phyloP scores from a whole-genome alignment of 768 basidiomycete genomes.

The Mycena leptocephala region DNA sequence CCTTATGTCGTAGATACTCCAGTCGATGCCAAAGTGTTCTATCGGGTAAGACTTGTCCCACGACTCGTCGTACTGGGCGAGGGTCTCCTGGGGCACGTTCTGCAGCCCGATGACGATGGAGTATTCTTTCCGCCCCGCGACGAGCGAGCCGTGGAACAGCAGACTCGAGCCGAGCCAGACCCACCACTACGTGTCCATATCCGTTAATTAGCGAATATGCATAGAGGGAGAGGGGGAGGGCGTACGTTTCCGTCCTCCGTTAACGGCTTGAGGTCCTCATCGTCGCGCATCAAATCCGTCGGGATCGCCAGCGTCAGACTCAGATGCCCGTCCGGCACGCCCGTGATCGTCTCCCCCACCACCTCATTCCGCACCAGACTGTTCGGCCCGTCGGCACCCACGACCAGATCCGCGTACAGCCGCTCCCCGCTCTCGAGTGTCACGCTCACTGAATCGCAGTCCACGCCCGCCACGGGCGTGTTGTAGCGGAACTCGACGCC shows the following conservation, averaged over 20 bases:
- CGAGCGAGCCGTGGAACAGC: constrained; percentile 47
- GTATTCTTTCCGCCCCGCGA: constrained; percentile 46
- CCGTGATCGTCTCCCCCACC: constrained; percentile 43
- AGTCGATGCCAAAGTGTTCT: constrained; percentile 52
- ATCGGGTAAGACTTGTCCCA: constrained; percentile 52
- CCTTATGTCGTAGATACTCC: constrained; percentile 55
- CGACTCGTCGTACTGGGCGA: constrained; percentile 43
- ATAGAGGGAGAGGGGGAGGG: neutral
- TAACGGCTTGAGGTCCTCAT: constrained; percentile 50
- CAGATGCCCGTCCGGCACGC: constrained; percentile 45
- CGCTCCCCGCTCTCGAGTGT: constrained; percentile 59
- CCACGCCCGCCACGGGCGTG: constrained; percentile 51
- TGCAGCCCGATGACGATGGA: constrained; percentile 29
- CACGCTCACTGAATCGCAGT: constrained; percentile 51
- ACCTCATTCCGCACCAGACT: constrained; percentile 57
- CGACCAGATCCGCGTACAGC: constrained; percentile 66
- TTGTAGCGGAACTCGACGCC: constrained; percentile 66
- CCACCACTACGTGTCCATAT: constrained; percentile 47
- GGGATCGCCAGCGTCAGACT: constrained; percentile 53
- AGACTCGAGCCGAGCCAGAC: constrained; percentile 51
- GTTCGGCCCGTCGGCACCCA: constrained; percentile 73
- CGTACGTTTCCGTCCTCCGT: constrained; percentile 49
- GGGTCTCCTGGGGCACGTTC: constrained; percentile 33
- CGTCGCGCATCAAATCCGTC: constrained; percentile 46
- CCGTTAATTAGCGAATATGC: too few relatives aligned